phyloP scores from a whole-genome alignment of 2,329 filamentous ascomycete species.

The Leptographium procerum region DNA sequence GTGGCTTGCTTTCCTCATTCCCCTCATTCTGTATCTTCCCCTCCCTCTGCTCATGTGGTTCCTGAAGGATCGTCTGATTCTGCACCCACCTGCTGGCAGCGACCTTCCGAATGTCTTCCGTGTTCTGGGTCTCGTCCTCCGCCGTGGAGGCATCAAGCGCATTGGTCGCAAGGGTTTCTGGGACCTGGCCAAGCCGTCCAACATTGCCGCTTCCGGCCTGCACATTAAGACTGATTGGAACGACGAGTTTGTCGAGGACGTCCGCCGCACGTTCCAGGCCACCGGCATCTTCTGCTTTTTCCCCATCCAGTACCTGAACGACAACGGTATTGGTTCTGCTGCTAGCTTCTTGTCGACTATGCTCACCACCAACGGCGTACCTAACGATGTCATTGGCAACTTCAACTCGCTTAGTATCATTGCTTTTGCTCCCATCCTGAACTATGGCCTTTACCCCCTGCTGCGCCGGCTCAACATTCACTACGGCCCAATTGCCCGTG shows the following conservation, averaged over 20 bases:
- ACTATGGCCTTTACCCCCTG: conserved; percentile 55
- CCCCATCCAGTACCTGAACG: conserved; percentile 32
- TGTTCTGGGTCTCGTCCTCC: conserved; percentile 27
- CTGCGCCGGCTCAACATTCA: conserved; percentile 52
- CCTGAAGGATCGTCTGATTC: conserved; percentile 28
- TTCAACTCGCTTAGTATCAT: conserved; percentile 64
- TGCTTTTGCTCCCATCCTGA: conserved; percentile 61
- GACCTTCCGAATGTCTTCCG: conserved; percentile 32
- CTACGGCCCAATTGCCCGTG: conserved; percentile 67
- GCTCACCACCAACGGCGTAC: conserved; percentile 49
- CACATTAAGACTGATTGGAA: conserved; percentile 42
- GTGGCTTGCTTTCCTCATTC: conserved; percentile 58
- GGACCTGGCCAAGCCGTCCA: conserved; percentile 58
- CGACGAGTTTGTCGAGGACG: conserved; percentile 23
- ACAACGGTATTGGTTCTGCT: conserved; percentile 38
- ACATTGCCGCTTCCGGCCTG: conserved; percentile 30
- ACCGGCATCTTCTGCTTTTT: conserved; percentile 56
- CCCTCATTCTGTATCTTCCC: conserved; percentile 31
- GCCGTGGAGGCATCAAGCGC: conserved; percentile 25
- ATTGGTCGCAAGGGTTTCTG: conserved; percentile 43
- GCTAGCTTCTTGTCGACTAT: conserved; percentile 36
- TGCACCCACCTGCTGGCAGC: conserved; percentile 32
- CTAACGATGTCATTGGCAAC: conserved; percentile 67
- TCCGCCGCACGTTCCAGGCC: conserved; percentile 56
- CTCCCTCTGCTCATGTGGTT: conserved; percentile 30